phyloP scores from a whole-genome alignment of 257 asterid genomes.

The Rauvolfia tetraphylla region DNA sequence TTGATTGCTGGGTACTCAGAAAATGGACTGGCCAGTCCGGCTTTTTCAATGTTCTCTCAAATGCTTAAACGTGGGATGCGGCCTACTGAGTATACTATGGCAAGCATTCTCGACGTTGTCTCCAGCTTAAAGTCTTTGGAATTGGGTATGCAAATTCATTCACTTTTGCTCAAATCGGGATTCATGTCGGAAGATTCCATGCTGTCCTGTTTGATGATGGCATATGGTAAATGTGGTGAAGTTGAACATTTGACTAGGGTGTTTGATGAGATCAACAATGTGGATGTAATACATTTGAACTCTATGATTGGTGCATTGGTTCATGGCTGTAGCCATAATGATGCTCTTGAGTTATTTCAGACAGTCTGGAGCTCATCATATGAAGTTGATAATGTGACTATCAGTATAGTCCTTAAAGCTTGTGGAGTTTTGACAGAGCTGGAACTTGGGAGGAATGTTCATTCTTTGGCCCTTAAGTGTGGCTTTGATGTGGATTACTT shows the following conservation, averaged over 20 bases:
- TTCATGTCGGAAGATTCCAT: slow-evolving; percentile 14
- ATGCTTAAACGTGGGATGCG: slow-evolving; percentile 13
- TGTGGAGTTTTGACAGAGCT: slow-evolving; percentile 21
- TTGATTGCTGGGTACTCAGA: slow-evolving; percentile 19
- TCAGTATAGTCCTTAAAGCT: slow-evolving; percentile 18
- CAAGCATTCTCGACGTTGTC: slow-evolving; percentile 17
- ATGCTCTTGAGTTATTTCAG: slow-evolving; percentile 12
- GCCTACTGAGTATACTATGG: slow-evolving; percentile 19
- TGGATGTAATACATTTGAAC: slow-evolving; percentile 12
- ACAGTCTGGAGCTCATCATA: slow-evolving; percentile 5
- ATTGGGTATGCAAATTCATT: slow-evolving; percentile 19
- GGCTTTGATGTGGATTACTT: slow-evolving; percentile 13
- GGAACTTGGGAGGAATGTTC: slow-evolving; percentile 17
- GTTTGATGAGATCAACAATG: slow-evolving; percentile 14
- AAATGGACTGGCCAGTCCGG: neutral
- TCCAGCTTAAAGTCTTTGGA: slow-evolving; percentile 2
- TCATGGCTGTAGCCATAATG: slow-evolving; percentile 1
- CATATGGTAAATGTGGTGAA: slow-evolving; percentile 20
- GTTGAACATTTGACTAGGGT: slow-evolving; percentile 7
- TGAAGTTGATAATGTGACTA: slow-evolving; percentile 11
- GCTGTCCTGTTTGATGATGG: slow-evolving; percentile 19
- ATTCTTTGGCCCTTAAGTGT: slow-evolving; percentile 16
- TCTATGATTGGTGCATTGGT: slow-evolving; percentile 18
- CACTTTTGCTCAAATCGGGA: slow-evolving; percentile 19
- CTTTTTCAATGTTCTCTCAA: slow-evolving; percentile 14